phyloP scores from a whole-genome alignment of 257 asterid species.

The Parsonsia alboflavescens region DNA sequence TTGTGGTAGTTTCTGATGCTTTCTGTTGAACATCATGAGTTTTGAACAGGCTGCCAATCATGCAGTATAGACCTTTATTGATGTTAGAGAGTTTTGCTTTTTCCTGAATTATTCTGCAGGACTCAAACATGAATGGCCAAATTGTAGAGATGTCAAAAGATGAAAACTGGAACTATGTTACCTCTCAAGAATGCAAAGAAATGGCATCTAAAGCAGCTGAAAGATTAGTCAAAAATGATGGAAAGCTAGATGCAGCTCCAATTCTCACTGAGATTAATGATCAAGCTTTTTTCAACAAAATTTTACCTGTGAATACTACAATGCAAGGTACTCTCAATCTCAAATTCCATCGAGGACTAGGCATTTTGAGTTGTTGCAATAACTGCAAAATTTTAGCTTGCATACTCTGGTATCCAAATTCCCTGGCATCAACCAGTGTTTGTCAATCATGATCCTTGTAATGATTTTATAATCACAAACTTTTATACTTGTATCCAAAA shows the following conservation, averaged over 20 bases:
- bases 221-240: slow-evolving; percentile 29
- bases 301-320: slow-evolving; percentile 40
- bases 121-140: slow-evolving; percentile 2
- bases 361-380: slow-evolving; percentile 14
- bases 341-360: slow-evolving; percentile 17
- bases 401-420: neutral
- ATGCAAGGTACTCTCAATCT: slow-evolving; percentile 52
- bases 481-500: neutral
- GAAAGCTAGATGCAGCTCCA: slow-evolving; percentile 36
- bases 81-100: slow-evolving; percentile 3
- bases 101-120: slow-evolving; percentile 46
- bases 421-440: neutral
- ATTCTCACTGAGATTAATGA: slow-evolving; percentile 32
- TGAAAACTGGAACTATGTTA: slow-evolving; percentile 38
- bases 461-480: neutral
- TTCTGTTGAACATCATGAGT: neutral
- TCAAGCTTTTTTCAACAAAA: slow-evolving; percentile 33
- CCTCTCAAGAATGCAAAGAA: slow-evolving; percentile 42
- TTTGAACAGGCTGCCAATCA: neutral
- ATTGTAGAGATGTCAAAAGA: slow-evolving; percentile 24
- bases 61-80: neutral
- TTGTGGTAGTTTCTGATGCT: neutral
- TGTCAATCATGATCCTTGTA: neutral
- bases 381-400: neutral
- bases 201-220: slow-evolving; percentile 35